phyloP scores from a whole-genome alignment of 768 basidiomycete species.

The Exsudoporus frostii region DNA sequence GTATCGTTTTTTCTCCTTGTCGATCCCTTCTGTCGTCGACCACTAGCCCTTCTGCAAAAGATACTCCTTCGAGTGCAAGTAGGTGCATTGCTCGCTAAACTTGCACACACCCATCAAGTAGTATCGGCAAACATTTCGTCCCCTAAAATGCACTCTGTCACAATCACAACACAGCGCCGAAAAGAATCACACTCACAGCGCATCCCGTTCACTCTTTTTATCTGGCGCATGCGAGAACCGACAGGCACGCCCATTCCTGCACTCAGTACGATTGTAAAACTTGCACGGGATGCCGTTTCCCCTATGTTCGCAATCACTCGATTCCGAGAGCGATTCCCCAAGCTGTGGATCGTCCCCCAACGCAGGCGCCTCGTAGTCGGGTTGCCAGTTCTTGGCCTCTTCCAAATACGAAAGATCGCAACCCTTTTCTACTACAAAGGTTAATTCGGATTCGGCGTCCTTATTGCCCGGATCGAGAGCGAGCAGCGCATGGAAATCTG shows the following conservation, averaged over 20 bases:
- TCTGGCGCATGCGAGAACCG: slow-evolving; percentile 54
- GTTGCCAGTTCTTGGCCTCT: neutral
- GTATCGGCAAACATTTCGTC: slow-evolving; percentile 48
- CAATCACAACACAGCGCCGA: neutral
- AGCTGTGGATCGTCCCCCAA: slow-evolving; percentile 28
- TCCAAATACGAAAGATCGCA: neutral
- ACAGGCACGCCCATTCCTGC: slow-evolving; percentile 41
- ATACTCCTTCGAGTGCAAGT: slow-evolving; percentile 45
- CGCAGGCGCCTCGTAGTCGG: slow-evolving; percentile 17
- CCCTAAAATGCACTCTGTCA: slow-evolving; percentile 34
- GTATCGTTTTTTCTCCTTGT: neutral
- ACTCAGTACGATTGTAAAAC: slow-evolving; percentile 56
- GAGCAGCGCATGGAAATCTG: slow-evolving; percentile 31
- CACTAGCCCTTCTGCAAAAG: slow-evolving; percentile 50
- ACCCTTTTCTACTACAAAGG: neutral
- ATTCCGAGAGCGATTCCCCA: slow-evolving; percentile 47
- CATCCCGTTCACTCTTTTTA: slow-evolving; percentile 51
- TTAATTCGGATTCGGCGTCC: slow-evolving; percentile 19
- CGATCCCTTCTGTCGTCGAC: slow-evolving; percentile 22
- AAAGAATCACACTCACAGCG: slow-evolving; percentile 39
- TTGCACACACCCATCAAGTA: slow-evolving; percentile 41
- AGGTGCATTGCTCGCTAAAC: slow-evolving; percentile 42
- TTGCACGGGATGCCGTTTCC: slow-evolving; percentile 54
- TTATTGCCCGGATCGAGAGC: slow-evolving; percentile 25
- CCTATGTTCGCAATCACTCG: slow-evolving; percentile 49